These are phyloP conservation scores for Linnemannia elongata DNA, from an alignment of 192 early-diverging fungal genomes.

Conservation along the genomic window DNA sequence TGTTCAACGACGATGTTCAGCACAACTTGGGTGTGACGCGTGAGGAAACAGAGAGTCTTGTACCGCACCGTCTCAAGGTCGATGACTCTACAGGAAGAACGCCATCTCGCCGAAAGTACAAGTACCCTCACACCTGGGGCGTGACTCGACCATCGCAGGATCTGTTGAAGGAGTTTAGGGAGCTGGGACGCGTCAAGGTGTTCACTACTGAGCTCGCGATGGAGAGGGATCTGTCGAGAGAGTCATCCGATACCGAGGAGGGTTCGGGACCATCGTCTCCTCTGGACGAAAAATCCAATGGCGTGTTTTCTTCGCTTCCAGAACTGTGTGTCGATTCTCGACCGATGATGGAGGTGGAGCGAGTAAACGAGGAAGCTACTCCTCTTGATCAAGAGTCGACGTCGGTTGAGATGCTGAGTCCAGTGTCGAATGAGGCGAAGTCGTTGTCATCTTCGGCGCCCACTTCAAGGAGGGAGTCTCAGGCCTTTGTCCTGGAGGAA, in stretches of 20 bases:
- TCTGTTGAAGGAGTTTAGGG: slow-evolving; percentile 48
- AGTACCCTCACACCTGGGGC: slow-evolving; percentile 40
- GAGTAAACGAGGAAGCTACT: not conserved
- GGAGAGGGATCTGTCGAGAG: not conserved
- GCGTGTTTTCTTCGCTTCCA: not conserved
- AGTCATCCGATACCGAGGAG: slow-evolving; percentile 16
- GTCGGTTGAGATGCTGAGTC: not conserved
- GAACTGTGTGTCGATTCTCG: not conserved
- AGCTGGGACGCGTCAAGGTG: slow-evolving; percentile 43
- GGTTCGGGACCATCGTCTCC: not conserved
- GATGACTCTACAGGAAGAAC: slow-evolving; percentile 54
- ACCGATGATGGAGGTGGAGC: not conserved
- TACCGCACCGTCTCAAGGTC: slow-evolving; percentile 33
- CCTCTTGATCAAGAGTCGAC: not conserved
- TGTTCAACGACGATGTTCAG: slow-evolving; percentile 16
- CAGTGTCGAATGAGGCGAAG: not conserved
- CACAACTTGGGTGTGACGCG: slow-evolving; percentile 28
- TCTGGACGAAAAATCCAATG: not conserved
- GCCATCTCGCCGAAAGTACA: slow-evolving; percentile 35
- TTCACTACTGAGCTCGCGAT: slow-evolving; percentile 19
- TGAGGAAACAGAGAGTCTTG: slow-evolving; percentile 26
- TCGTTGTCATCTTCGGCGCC: slow-evolving; percentile 10
- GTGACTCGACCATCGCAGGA: slow-evolving; percentile 42
- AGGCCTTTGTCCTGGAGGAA: slow-evolving; percentile 4
- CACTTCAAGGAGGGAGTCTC: slow-evolving; percentile 11